Evolutionary conservation across 345 rosid genomes (phyloP), one percentile per base, ranked within the genome.

Genomic region (Citrus inodora): DNA sequence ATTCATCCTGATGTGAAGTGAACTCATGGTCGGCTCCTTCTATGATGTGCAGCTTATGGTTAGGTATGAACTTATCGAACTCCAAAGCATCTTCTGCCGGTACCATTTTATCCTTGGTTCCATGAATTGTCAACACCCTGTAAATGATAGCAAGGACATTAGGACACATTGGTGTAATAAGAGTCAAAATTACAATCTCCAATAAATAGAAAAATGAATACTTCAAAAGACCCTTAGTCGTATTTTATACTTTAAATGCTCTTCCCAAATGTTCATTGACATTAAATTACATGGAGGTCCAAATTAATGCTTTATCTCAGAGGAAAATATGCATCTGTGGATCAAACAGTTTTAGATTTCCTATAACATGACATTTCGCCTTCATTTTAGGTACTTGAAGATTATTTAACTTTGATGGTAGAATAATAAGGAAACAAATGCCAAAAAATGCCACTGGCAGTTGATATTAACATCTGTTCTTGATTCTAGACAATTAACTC

Each of bases 1-100:
- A 82, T 71, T 95, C 87, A 38, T 82, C 78, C 79, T 92, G 97
- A 84, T 92, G 97, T 55, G 81, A 78, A 37, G 97, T 88, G 82
- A 85, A 95, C 60, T 92, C 97, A 76, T 93, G 99, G 88, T 95
- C 95, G 67, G 97, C 98, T 84, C 88, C 98, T 79, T 90, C 87
- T 58, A 94, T 77, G 46, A 91, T 80, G 75, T 82, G 82, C 68
- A 95, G 73, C 82, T 81, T 82, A 79, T 94, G 97, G 79, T 92
- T 92, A 33, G 58, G 83, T 77, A 92, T 89, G 76, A 85, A 40
- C 82, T 80, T 90, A 46, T 87, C 92, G 64, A 95, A 95, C 78
- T 92, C 90, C 19, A 71, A 71, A 48, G 97, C 96, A 73, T 91
- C 99, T 80, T 85, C 80, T 13, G 42, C 88, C 55, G 88, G 87